A percentile compares a stretch with the other conserved stretches of the same genome.
Evolutionary conservation across 2,329 filamentous ascomycete species (phyloP).

Genomic region (Mycocentrospora acerina): DNA sequence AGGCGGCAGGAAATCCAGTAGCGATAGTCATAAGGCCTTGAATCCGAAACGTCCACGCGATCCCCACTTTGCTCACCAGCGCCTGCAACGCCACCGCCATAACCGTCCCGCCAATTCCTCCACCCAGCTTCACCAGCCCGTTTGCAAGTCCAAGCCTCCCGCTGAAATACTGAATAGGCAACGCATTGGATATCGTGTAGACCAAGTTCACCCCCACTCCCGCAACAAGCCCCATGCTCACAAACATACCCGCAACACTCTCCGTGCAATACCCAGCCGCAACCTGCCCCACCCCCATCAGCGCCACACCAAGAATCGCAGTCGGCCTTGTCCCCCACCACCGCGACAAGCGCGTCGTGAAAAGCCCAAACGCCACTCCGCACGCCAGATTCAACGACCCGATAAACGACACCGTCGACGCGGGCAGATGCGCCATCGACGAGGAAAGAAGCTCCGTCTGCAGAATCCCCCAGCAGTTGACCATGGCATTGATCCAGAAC

Average conservation of each 20-base stretch:
- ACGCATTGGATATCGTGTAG: slow-evolving; percentile 21
- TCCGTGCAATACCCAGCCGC: slow-evolving; percentile 48
- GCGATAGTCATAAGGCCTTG: slow-evolving; percentile 23
- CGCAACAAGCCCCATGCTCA: slow-evolving; percentile 48
- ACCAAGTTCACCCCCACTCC: slow-evolving; percentile 44
- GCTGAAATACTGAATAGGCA: slow-evolving; percentile 31
- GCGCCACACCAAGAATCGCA: slow-evolving; percentile 51
- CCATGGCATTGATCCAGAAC: slow-evolving; percentile 56
- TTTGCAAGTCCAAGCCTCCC: slow-evolving; percentile 30
- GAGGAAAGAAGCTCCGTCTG: slow-evolving; percentile 58
- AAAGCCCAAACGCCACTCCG: slow-evolving; percentile 55
- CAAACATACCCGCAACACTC: slow-evolving; percentile 42
- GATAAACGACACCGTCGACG: slow-evolving; percentile 60
- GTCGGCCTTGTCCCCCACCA: slow-evolving; percentile 52
- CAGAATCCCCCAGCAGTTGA: slow-evolving; percentile 62
- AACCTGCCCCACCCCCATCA: slow-evolving; percentile 54
- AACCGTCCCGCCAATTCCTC: slow-evolving; percentile 28
- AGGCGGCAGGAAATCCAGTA: slow-evolving; percentile 26
- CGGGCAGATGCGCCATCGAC: slow-evolving; percentile 44
- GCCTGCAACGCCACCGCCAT: slow-evolving; percentile 26
- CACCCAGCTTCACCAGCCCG: slow-evolving; percentile 30
- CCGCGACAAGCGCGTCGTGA: slow-evolving; percentile 55
- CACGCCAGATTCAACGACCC: slow-evolving; percentile 56
- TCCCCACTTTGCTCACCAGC: slow-evolving; percentile 26
- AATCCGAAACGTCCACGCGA: slow-evolving; percentile 30